Base-by-base conservation (phyloP, 2,329 filamentous ascomycete species). In the Stenocarpella maydis region DNA sequence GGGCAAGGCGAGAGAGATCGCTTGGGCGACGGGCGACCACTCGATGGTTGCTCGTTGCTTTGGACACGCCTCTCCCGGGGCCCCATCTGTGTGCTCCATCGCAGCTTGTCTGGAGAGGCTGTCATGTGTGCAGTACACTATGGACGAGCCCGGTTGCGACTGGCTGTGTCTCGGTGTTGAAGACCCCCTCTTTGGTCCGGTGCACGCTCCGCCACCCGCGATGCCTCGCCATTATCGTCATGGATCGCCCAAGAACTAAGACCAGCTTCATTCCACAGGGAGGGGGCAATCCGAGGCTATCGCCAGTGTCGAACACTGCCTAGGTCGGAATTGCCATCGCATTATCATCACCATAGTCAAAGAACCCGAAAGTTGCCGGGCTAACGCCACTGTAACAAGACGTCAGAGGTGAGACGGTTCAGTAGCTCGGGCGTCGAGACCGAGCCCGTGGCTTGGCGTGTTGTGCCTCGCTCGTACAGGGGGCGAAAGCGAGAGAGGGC, bases 321-420 rank as follows among this genome's bases (percentile, higher is more conserved):
- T 24, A 28, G 28, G 24, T 19, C 21, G 43, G 58, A 47, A 37
- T 17, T 47, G 28, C 58, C 19, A 21, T 61, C 21, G 9, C 9
- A 4, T 34, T 9, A 34, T 34, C 10, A 37, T 37, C 34, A 37
- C 9, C 5, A 49, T 47, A 26, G 28, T 45, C 39, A 45, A 9
- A 17, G 41, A 24, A 45, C n/a, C 63, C 34, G 63, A 65, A 50
- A 54, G 21, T 34, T 54, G 50, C 49, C 63, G 63, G 49, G n/a
- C n/a, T 49, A n/a, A 49, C 43, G 58, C 58, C 58, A 63, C 41
- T 61, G 58, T 47, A 61, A 61, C 58, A 28, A 61, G 43, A 31
- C 21, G 7, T n/a, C 39, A 47, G 47, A 61, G 41, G 41, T 61
- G 58, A 61, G 58, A 61, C 58, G 41, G 41, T 61, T n/a, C 58